Base-by-base conservation (phyloP, 2,329 filamentous ascomycete genomes). In the Phaeoacremonium minimum region DNA sequence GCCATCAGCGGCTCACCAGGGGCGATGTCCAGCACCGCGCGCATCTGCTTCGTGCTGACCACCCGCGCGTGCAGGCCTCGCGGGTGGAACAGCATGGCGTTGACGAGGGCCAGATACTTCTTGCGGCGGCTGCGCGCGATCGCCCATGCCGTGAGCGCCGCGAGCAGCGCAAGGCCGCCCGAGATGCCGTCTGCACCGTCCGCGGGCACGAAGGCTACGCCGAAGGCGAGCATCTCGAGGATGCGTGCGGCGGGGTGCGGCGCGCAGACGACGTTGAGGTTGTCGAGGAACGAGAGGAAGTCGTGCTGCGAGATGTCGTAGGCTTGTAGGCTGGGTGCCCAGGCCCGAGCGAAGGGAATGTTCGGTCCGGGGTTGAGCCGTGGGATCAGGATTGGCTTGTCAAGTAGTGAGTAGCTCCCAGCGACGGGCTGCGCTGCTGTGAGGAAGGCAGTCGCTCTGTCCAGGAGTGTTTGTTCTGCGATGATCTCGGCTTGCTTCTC, bases 271-370 rank as follows among this genome's bases (percentile, higher is more conserved):
- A 58, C 48, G 37, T 64, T 64, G 7, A 64, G 48, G 15, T 49
- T 49, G 44, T 65, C 60, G 40, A 64, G 48, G 41, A 60, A 61
- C 13, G 50, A 41, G 7, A 63, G 36, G 30, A 58, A 58, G 17
- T 49, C 44, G 7, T 41, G 35, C 28, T 36, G 40, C 9, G 41
- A 41, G 32, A 60, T 42, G 32, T 37, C 43, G 37, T 49, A 43
- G 9, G 17, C 7, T n/a, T 44, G 29, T 5, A 57, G 46, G 29
- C 38, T 36, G 6, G 49, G 46, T 5, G 46, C 40, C 45, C 45
- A 52, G 9, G 43, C 48, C n/a, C 56, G 49, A 5, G 46, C 38
- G 30, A 54, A 58, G n/a, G 56, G 49, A 26, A 43, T 35, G 11
- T 42, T 35, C 11, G 30, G 15, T 7, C 46, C 49, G 15, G 46